Conservation (phyloP, 73 alveolate genomes). For the Symbiodinium pilosum region DNA sequence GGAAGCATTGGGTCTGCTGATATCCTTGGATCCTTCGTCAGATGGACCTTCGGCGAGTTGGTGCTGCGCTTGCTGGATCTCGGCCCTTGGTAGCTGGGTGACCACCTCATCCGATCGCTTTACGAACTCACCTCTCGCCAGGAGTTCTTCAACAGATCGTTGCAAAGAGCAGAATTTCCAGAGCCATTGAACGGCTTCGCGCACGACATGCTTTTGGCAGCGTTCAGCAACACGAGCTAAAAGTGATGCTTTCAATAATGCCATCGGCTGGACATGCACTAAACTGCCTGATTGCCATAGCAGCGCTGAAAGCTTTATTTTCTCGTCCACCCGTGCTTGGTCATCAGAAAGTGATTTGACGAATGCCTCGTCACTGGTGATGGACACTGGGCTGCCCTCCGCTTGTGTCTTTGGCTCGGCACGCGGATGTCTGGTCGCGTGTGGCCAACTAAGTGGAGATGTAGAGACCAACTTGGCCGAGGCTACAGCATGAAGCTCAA, state of each 20-base stretch:
- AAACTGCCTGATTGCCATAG: conserved; percentile 49
- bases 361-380: neutral
- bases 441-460: neutral
- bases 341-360: neutral
- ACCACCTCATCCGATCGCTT: neutral
- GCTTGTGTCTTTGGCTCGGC: neutral
- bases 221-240: conserved; percentile 68
- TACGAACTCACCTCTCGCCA: conserved; percentile 11
- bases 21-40: too few species aligned
- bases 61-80: too few species aligned
- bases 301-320: conserved; percentile 50
- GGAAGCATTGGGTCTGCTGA: neutral
- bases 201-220: conserved; percentile 63
- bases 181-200: conserved; percentile 39
- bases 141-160: conserved; percentile 52
- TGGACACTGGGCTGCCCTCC: too few species aligned
- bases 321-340: neutral
- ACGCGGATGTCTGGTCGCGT: neutral
- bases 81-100: neutral
- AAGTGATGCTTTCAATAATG: conserved; percentile 30
- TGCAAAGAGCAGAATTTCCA: conserved; percentile 72
- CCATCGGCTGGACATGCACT: conserved; percentile 51
- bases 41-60: too few species aligned
- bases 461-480: neutral
- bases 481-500: neutral